Conservation (phyloP, 495 filamentous ascomycete genomes). For the Penicillium ochrochloron region DNA sequence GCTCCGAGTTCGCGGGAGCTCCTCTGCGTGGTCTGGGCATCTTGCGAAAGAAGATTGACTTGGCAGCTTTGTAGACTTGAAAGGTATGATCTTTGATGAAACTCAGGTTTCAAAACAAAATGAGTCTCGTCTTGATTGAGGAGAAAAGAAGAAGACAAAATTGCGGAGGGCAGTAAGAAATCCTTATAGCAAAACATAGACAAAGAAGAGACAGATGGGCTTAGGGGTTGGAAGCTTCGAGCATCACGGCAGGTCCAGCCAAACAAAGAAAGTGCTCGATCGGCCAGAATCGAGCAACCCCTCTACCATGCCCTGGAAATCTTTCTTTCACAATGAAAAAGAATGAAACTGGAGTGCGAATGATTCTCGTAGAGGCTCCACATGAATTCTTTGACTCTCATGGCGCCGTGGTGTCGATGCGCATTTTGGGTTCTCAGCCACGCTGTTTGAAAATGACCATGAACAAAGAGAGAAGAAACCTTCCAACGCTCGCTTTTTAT, state of each 20-base stretch:
- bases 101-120: not conserved
- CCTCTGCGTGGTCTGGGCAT: not conserved
- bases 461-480: not conserved
- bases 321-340: not conserved
- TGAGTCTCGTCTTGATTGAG: not conserved
- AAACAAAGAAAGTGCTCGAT: slow-evolving; percentile 1
- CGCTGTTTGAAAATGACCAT: not conserved
- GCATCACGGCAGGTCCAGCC: not conserved
- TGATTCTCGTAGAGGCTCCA: not conserved
- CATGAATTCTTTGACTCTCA: not conserved
- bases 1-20: not conserved
- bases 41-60: not conserved
- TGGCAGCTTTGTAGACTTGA: not conserved
- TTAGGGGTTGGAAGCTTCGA: not conserved
- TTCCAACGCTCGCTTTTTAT: not conserved
- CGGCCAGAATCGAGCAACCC: not conserved
- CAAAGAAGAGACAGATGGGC: not conserved
- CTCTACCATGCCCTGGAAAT: not conserved
- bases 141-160: not conserved
- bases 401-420: not conserved
- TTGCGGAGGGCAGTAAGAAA: not conserved
- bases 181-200: not conserved
- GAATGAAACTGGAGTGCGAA: not conserved
- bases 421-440: not conserved
- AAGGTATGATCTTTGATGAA: not conserved